Evolutionary conservation across 164 flowering plant species (phyloP), one percentile per base, ranked within the genome.

Genomic region (Euptelea pleiosperma): DNA sequence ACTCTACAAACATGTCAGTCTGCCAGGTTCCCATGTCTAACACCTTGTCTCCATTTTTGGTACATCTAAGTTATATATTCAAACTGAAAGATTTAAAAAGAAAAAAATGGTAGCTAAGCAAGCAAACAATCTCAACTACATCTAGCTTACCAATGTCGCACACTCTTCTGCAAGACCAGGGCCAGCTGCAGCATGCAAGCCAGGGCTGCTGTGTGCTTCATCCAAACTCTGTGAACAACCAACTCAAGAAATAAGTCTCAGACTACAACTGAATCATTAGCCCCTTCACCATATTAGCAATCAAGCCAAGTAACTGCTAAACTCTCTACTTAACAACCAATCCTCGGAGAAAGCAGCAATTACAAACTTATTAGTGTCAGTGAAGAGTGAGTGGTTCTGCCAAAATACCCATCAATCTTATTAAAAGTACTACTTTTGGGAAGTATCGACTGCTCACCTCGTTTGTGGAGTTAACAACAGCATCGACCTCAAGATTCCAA

Each of bases 401-500:
- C n/a, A n/a, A n/a, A n/a, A n/a, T n/a, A n/a, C n/a, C n/a, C n/a
- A n/a, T n/a, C n/a, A n/a, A n/a, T n/a, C n/a, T n/a, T n/a, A n/a
- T n/a, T n/a, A n/a, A n/a, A n/a, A n/a, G n/a, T n/a, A n/a, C n/a
- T 19, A 1, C 6, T 3, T 29, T 29, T 8, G 22, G 28, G 4
- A 59, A 31, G 10, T 28, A 2, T 16, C 6, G 5, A n/a, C 3
- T 21, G 50, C 77, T 64, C 60, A 90, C 96, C 96, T 94, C 99
- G 73, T 94, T 91, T 18, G 99, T 80, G 34, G 99, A 91, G 66
- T 94, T 94, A 39, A 94, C 99, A 39, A 94, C 99, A 41, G 96
- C 96, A 87, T 94, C 97, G 4, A 94, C 98, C 76, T 89, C 99
- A 47, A 94, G 85, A 70, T 82, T 85, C 99, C 99, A 91, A 19